Evolutionary conservation across 208 protist species (phyloP).

Genomic region (Chromosphaera perkinsii): DNA sequence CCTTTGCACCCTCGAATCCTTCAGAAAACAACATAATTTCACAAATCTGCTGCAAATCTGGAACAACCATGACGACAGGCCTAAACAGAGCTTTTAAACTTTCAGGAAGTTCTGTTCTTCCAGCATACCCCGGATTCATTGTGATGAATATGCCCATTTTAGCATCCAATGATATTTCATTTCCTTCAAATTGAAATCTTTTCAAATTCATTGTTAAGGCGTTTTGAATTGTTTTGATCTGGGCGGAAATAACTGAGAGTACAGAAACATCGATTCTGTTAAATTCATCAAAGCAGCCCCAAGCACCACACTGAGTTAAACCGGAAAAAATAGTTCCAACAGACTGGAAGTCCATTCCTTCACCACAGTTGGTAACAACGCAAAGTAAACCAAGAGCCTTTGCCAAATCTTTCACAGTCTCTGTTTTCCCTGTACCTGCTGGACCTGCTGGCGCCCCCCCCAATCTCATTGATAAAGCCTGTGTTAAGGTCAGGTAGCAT

Average conservation of each 20-base stretch:
- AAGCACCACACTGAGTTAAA: constrained; percentile 83
- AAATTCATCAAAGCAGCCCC: too few species aligned
- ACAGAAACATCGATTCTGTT: constrained; percentile 97
- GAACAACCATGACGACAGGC: too few species aligned
- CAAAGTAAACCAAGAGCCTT: constrained; percentile 92
- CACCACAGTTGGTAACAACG: constrained; percentile 96
- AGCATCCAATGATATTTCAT: constrained; percentile 73
- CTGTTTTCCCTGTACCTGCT: constrained; percentile 91
- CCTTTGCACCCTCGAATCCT: too few species aligned
- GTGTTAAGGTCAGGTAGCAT: constrained; percentile 97
- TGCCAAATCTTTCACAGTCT: constrained; percentile 96
- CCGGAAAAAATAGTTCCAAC: constrained; percentile 96
- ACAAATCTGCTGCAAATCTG: too few species aligned
- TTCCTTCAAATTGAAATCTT: constrained; percentile 78
- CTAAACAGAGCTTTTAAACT: too few species aligned
- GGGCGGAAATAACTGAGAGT: constrained; percentile 93
- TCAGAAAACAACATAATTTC: too few species aligned
- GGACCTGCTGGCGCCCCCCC: constrained; percentile 88
- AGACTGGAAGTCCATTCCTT: constrained; percentile 95
- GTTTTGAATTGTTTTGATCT: constrained; percentile 92
- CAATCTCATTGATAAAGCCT: constrained; percentile 91
- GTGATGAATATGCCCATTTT: too few species aligned
- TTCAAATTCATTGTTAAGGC: constrained; percentile 74
- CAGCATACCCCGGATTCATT: too few species aligned
- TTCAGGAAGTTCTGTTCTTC: too few species aligned